phyloP scores from a whole-genome alignment of 148 eudicot genomes.

The Amaranthus cruentus region DNA sequence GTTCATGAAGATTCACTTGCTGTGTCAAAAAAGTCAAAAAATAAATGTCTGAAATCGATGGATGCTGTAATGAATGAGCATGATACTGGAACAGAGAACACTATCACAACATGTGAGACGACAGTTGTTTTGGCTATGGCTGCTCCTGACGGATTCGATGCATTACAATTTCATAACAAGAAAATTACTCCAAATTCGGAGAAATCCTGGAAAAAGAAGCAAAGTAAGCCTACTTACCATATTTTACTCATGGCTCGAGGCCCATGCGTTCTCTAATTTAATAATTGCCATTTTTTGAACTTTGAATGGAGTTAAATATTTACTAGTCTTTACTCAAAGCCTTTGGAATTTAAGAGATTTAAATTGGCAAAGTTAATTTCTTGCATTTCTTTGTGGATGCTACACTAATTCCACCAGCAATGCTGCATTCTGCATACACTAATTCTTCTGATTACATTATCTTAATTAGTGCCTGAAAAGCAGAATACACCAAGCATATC shows the following conservation, averaged over 20 bases:
- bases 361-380: neutral
- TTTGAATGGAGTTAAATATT: neutral
- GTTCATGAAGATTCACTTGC: constrained; percentile 27
- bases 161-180: constrained; percentile 26
- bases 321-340: neutral
- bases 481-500: constrained; percentile 39
- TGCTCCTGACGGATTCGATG: constrained; percentile 11
- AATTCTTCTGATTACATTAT: neutral
- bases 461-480: constrained; percentile 36
- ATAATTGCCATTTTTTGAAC: neutral
- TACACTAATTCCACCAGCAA: neutral
- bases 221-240: constrained; percentile 5
- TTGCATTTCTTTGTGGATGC: neutral
- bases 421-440: neutral
- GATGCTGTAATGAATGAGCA: constrained; percentile 19
- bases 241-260: neutral
- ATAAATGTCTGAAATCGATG: constrained; percentile 23
- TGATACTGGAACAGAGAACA: constrained; percentile 23
- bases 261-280: neutral
- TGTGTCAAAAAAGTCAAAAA: constrained; percentile 7
- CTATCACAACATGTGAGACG: constrained; percentile 27
- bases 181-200: constrained; percentile 6
- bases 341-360: neutral
- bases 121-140: constrained; percentile 41
- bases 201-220: constrained; percentile 19